These are phyloP conservation scores for Rugonectria rugulosa DNA, from an alignment of 2,329 filamentous ascomycete species.

Conservation along the genomic window DNA sequence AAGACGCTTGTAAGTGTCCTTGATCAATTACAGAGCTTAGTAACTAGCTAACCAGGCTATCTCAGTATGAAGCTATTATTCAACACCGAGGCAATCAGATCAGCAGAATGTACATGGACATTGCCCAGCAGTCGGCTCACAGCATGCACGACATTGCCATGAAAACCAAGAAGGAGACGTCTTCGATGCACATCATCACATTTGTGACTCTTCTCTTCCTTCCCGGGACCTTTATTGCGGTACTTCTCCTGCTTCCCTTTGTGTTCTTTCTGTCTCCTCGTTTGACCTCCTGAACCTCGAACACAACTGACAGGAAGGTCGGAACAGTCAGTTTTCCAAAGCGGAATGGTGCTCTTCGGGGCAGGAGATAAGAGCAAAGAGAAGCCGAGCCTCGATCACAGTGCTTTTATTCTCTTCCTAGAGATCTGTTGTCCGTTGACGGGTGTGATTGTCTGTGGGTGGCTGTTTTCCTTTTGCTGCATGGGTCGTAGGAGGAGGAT, in stretches of 20 bases:
- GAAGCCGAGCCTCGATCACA: slow-evolving; percentile 1
- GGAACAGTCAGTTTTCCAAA: slow-evolving; percentile 26
- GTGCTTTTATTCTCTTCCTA: slow-evolving; percentile 17
- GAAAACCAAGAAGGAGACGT: slow-evolving; percentile 29
- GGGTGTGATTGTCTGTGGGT: slow-evolving; percentile 5
- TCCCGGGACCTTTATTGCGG: slow-evolving; percentile 29
- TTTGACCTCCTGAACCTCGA: neutral
- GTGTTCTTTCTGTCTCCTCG: neutral
- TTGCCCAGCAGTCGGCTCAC: slow-evolving; percentile 15
- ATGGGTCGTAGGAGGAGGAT: neutral
- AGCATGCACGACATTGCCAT: slow-evolving; percentile 29
- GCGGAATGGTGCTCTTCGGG: slow-evolving; percentile 25
- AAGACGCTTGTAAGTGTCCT: slow-evolving; percentile 15
- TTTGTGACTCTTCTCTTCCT: slow-evolving; percentile 27
- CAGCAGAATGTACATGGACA: slow-evolving; percentile 25
- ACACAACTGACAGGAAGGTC: neutral
- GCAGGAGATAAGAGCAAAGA: neutral
- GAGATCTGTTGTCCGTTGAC: slow-evolving; percentile 3
- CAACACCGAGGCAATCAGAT: slow-evolving; percentile 22
- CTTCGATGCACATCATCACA: slow-evolving; percentile 28
- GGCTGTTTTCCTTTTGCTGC: neutral
- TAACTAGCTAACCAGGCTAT: neutral
- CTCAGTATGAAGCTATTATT: slow-evolving; percentile 25
- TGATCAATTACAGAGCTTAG: neutral
- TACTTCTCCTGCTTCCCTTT: neutral